phyloP scores from a whole-genome alignment of 164 flowering plant genomes.

The Protea cynaroides region DNA sequence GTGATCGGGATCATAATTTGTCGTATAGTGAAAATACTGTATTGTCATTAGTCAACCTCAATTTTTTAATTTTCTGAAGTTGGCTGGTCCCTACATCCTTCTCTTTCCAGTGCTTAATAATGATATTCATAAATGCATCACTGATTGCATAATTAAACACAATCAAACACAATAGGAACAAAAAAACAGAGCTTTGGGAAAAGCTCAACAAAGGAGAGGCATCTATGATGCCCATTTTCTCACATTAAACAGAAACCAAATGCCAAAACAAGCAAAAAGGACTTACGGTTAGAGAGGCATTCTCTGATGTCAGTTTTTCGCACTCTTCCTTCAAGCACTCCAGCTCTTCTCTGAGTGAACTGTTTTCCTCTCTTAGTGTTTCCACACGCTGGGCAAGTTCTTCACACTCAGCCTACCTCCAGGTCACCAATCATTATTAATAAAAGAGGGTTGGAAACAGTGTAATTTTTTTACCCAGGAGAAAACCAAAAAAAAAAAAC shows the following conservation, averaged over 20 bases:
- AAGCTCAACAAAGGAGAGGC: slow-evolving; percentile 20
- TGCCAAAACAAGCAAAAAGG: not conserved
- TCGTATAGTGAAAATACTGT: no score
- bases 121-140: no score
- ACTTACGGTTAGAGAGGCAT: slow-evolving; percentile 26
- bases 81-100: no score
- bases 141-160: no score
- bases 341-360: slow-evolving; percentile 24
- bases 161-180: no score
- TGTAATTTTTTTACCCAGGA: no score
- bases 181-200: not conserved
- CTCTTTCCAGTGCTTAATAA: no score
- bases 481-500: not conserved
- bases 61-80: no score
- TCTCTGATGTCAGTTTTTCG: slow-evolving; percentile 24
- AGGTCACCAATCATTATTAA: not conserved
- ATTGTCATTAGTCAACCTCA: no score
- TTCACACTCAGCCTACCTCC: slow-evolving; percentile 31
- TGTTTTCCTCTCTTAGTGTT: slow-evolving; percentile 20
- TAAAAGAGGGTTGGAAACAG: not conserved
- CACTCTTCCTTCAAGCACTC: slow-evolving; percentile 22
- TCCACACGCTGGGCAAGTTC: slow-evolving; percentile 29
- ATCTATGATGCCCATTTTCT: slow-evolving; percentile 20
- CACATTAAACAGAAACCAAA: not conserved
- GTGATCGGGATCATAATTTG: no score